Evolutionary conservation across 1,284 basidiomycete species (phyloP).

Genomic region (Pyrrhoderma noxium): DNA sequence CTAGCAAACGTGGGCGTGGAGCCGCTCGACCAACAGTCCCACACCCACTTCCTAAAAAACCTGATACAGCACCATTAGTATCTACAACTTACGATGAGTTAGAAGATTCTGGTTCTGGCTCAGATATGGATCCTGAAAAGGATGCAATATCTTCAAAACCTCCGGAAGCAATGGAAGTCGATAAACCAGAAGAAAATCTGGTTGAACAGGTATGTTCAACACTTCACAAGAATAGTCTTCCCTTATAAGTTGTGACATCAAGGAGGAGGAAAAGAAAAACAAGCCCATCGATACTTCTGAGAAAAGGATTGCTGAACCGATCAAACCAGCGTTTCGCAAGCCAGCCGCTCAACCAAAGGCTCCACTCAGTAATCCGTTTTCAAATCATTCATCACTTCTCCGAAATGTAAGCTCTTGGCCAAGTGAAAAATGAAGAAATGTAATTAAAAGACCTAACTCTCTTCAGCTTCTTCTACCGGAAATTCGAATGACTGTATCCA

Average conservation of each 20-base stretch:
- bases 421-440: background rate
- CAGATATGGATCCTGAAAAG: conserved; percentile 38
- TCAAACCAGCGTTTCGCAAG: conserved; percentile 23
- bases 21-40: conserved; percentile 22
- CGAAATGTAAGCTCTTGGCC: conserved; percentile 58
- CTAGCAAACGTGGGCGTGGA: conserved; percentile 21
- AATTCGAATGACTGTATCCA: conserved; percentile 85
- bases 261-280: too few species aligned
- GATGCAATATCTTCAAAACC: conserved; percentile 48
- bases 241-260: too few species aligned
- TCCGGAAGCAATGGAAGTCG: background rate
- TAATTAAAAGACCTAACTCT: background rate
- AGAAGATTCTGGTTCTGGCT: conserved; percentile 38
- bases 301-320: background rate
- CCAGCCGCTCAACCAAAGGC: conserved; percentile 41
- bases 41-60: conserved; percentile 10
- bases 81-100: conserved; percentile 19
- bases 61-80: conserved; percentile 5
- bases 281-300: too few species aligned
- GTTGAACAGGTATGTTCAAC: background rate
- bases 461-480: conserved; percentile 78
- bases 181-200: background rate
- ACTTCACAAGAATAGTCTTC: background rate
- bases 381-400: conserved; percentile 57
- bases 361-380: conserved; percentile 60